These are phyloP conservation scores for Waitea zeae DNA, from an alignment of 1,284 basidiomycete species.

Conservation along the genomic window DNA sequence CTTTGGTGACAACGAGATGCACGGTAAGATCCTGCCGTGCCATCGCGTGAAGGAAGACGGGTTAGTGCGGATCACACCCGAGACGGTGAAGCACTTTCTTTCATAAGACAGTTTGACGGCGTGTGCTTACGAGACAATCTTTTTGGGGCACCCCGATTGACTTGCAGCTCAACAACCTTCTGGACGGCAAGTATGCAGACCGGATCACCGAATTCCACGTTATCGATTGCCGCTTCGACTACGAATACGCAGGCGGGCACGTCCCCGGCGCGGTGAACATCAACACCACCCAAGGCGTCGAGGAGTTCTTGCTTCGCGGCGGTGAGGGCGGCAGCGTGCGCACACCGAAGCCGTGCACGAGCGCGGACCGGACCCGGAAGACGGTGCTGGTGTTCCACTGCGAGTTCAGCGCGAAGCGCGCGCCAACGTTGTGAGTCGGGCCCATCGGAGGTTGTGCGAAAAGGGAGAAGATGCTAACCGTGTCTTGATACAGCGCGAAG, in stretches of 20 bases:
- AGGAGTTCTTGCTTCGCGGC: conserved; percentile 62
- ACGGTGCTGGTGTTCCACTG: conserved; percentile 92
- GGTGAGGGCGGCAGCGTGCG: conserved; percentile 26
- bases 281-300: conserved; percentile 68
- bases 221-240: conserved; percentile 96
- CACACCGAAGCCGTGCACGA: conserved; percentile 67
- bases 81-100: conserved; percentile 44
- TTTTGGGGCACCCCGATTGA: conserved; percentile 18
- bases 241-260: conserved; percentile 91
- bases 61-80: conserved; percentile 73
- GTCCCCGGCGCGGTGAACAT: conserved; percentile 87
- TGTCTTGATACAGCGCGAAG: conserved; percentile 49
- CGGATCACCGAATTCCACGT: conserved; percentile 58
- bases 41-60: conserved; percentile 89
- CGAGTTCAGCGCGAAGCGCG: conserved; percentile 92
- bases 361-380: conserved; percentile 62
- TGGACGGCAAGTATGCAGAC: conserved; percentile 54
- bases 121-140: neutral
- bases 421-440: conserved; percentile 76
- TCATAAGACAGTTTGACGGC: neutral
- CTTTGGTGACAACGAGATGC: conserved; percentile 84
- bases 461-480: conserved; percentile 6
- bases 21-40: conserved; percentile 89
- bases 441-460: neutral
- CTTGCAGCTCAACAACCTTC: conserved; percentile 51